Evolutionary conservation across 768 basidiomycete species (phyloP).

Genomic region (Amyloporia xantha): DNA sequence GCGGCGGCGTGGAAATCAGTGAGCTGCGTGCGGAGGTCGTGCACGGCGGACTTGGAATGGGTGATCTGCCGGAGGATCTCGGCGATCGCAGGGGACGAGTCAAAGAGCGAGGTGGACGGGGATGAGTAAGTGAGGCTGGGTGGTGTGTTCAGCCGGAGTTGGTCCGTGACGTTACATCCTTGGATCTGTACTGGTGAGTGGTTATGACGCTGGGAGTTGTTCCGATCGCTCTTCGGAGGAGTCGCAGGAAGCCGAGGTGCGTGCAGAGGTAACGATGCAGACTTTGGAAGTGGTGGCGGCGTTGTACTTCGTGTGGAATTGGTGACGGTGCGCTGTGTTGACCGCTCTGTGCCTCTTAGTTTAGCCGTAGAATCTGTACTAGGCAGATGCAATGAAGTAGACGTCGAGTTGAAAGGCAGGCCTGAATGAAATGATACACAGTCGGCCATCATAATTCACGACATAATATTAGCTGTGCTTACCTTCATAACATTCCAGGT

Average conservation of each 20-base stretch:
- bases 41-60: conserved; percentile 49
- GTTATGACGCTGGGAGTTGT: conserved; percentile 7
- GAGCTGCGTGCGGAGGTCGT: conserved; percentile 67
- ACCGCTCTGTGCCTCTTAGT: conserved; percentile 24
- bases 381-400: conserved; percentile 14
- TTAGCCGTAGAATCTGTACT: conserved; percentile 36
- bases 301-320: conserved; percentile 58
- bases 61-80: conserved; percentile 75
- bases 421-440: conserved; percentile 4
- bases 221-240: conserved; percentile 22
- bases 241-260: conserved; percentile 36
- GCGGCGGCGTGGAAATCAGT: conserved; percentile 51
- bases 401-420: conserved; percentile 12
- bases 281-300: conserved; percentile 80
- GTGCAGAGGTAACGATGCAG: conserved; percentile 73
- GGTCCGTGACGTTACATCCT: conserved; percentile 11
- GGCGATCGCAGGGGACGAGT: conserved; percentile 63
- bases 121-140: conserved; percentile 25
- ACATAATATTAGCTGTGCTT: conserved; percentile 30
- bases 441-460: not conserved
- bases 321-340: conserved; percentile 34
- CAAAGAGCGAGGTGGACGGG: conserved; percentile 33
- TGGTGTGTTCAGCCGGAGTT: conserved; percentile 6
- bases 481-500: conserved; percentile 64
- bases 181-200: conserved; percentile 11